Evolutionary conservation across 345 rosid species (phyloP).

Genomic region (Salix suchowensis): DNA sequence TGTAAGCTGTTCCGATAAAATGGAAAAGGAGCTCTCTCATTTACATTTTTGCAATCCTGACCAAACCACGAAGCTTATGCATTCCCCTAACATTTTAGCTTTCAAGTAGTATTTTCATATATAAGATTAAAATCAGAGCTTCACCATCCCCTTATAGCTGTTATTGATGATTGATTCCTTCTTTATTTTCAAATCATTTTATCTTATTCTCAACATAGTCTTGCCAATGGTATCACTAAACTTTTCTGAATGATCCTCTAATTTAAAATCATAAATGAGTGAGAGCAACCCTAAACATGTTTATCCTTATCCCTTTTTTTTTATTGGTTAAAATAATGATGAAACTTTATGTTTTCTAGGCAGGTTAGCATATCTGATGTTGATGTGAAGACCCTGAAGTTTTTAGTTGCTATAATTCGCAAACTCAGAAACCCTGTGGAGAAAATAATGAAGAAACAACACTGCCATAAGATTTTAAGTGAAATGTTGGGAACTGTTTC

Average conservation of each 20-base stretch:
- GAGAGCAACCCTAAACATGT: not conserved
- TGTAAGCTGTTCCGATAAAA: not conserved
- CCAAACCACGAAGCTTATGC: not conserved
- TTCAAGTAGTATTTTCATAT: not conserved
- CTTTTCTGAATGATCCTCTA: not conserved
- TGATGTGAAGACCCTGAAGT: conserved; percentile 58
- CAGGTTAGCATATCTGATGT: conserved; percentile 49
- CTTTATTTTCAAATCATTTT: not conserved
- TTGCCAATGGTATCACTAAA: not conserved
- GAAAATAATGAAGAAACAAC: conserved; percentile 20
- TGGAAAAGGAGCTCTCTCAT: not conserved
- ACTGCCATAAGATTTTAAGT: conserved; percentile 44
- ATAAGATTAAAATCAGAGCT: not conserved
- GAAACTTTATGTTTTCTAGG: conserved; percentile 40
- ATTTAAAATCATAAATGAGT: not conserved
- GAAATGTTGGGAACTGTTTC: conserved; percentile 51
- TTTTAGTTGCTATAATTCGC: conserved; percentile 40
- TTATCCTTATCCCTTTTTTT: not conserved
- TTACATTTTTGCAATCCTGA: not conserved
- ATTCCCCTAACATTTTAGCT: not conserved
- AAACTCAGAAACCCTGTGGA: conserved; percentile 36
- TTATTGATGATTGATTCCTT: not conserved
- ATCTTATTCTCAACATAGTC: not conserved
- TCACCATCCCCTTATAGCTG: not conserved
- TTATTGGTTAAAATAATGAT: conserved; percentile 5